Evolutionary conservation across 2,329 filamentous ascomycete genomes (phyloP), one percentile per base, ranked within the genome.

Genomic region (Colletotrichum gigasporum): DNA sequence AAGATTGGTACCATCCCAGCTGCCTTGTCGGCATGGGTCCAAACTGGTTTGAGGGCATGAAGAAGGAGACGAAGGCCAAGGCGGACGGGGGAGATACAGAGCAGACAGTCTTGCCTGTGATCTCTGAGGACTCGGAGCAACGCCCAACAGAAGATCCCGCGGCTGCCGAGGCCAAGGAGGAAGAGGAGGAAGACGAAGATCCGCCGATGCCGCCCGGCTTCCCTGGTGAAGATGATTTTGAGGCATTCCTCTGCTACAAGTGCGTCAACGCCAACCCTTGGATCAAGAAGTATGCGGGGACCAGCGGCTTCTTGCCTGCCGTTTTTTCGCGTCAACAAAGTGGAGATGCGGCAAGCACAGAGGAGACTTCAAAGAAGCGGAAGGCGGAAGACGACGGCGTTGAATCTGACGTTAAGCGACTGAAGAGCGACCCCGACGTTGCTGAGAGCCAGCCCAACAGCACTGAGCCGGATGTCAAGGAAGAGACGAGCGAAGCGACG

Each of bases 1-100:
- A 98, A 79, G 95, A 98, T 74, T 98, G 95, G 95, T 98, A 93
- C 85, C 95, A 98, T 79, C 93, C 95, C 0, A 94, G 96, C 67
- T 98, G 95, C 74, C 81, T 98, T 7, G 88, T 97, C 50, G 94
- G 94, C 5, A 80, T 96, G 69, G 89, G 90, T 1, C 87, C 93
- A 10, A 85, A 88, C 63, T 94, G 91, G 88, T 88, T 83, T 68
- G 88, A 90, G 72, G 83, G 79, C 71, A 81, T 77, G 76, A 73
- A 76, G 68, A 76, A 69, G 61, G 55, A 71, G n/a, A 78, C 79
- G 45, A 78, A 78, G 51, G 61, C 69, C 9, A 65, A 30, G 32
- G 18, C 35, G n/a, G 14, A 11, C 16, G 47, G 8, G 41, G 18
- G 26, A 47, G 45, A 11, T 5, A 28, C 30, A 3, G 61, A 67